Base-by-base conservation (phyloP, 495 filamentous ascomycete genomes). In the Aspergillus indologenus region DNA sequence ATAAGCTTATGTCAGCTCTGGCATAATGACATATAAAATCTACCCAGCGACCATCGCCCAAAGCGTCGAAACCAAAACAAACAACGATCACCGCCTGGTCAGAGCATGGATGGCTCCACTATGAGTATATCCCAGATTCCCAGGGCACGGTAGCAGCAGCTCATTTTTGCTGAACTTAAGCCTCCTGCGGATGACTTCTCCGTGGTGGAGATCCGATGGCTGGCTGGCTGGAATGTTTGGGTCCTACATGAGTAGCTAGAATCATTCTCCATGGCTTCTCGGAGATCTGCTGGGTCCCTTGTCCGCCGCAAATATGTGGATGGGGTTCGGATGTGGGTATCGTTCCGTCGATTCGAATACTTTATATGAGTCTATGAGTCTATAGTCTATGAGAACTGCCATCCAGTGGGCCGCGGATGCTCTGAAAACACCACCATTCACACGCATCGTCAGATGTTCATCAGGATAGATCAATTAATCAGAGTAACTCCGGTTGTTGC, bases 31-130 rank as follows among this genome's bases (percentile, higher is more conserved):
- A 29, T 29, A 40, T 40, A 4, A 40, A 40, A 40, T 3, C 12
- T 40, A 8, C 34, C 34, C 2, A 11, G 34, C 12, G 34, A 40
- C 60, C 45, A 62, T 55, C 19, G 62, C 61, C 20, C 42, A 68
- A 69, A 53, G 1, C 61, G 73, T 9, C 18, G 67, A 73, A 71
- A 71, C 34, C 65, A 71, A 67, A 75, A 75, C 71, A 75, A 75
- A 71, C 61, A 74, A 45, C 46, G n/a, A 46, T 7, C 47, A 17
- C 15, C 15, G 23, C 15, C 21, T 50, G 47, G 19, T n/a, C 29
- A 24, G 19, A 50, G 26, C 26, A 29, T 29, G 4, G 26, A n/a
- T n/a, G n/a, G n/a, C 26, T 29, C 26, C 26, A 40, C 6, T 29
- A 29, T 29, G 26, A 29, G 26, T 29, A 29, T 29, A 29, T 29